Evolutionary conservation across 139 green algal genomes (phyloP).

Genomic region (Coelastrella sp.): DNA sequence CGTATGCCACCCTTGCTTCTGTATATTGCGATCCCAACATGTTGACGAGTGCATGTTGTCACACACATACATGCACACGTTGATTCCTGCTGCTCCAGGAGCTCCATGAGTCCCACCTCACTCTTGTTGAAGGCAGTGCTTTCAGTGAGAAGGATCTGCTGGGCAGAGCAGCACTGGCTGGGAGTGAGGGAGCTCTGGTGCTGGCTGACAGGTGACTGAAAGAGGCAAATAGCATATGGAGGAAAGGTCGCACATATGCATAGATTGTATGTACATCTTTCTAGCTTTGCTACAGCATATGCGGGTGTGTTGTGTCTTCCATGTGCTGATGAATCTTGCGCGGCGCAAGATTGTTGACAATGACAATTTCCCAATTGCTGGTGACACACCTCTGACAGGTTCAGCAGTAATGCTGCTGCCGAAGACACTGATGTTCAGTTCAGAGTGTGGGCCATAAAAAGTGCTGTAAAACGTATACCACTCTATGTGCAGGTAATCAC

Average conservation of each 20-base stretch:
- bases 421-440: conserved; percentile 88
- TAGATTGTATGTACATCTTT: too few relatives aligned
- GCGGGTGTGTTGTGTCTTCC: too few relatives aligned
- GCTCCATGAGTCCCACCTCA: conserved; percentile 79
- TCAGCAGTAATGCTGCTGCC: conserved; percentile 67
- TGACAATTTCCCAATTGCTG: too few relatives aligned
- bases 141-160: conserved; percentile 77
- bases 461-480: conserved; percentile 83
- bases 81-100: conserved; percentile 67
- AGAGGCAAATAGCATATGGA: too few relatives aligned
- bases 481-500: conserved; percentile 79
- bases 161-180: conserved; percentile 14
- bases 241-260: too few relatives aligned
- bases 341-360: too few relatives aligned
- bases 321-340: too few relatives aligned
- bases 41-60: too few relatives aligned
- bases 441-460: conserved; percentile 87
- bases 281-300: too few relatives aligned
- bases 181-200: conserved; percentile 57
- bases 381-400: conserved; percentile 59
- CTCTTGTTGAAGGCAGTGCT: conserved; percentile 78
- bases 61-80: too few relatives aligned
- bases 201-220: conserved; percentile 77
- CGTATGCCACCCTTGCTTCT: too few relatives aligned
- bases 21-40: too few relatives aligned